Percentiles rank a stretch among this genome's conserved stretches.
phyloP scores from a whole-genome alignment of 305 asterid genomes.

The Solanum hybrid region DNA sequence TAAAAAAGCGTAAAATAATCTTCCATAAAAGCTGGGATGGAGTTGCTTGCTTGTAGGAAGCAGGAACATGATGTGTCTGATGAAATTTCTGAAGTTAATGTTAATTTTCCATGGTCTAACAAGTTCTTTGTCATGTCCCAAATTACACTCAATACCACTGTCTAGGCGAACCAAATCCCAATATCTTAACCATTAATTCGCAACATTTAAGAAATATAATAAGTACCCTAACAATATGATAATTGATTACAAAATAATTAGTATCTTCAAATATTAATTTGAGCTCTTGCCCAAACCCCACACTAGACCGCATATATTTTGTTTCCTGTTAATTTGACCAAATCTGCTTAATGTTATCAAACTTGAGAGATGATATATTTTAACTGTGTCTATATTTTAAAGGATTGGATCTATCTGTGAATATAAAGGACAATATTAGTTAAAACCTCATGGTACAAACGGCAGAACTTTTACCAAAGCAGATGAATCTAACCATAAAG shows the following conservation, averaged over 20 bases:
- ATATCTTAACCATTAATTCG: neutral
- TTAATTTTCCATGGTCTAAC: neutral
- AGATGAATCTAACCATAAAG: neutral
- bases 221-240: neutral
- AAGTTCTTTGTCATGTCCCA: neutral
- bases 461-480: neutral
- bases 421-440: neutral
- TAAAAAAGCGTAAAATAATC: neutral
- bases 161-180: neutral
- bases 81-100: neutral
- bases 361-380: neutral
- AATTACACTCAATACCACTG: neutral
- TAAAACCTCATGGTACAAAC: neutral
- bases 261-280: neutral
- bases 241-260: neutral
- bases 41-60: neutral
- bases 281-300: neutral
- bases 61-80: neutral
- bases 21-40: neutral
- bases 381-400: neutral
- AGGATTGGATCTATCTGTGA: neutral
- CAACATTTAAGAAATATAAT: neutral
- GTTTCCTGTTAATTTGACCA: neutral
- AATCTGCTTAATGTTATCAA: neutral
- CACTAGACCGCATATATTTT: neutral